Percentiles rank a stretch among this genome's conserved stretches.
Conservation (phyloP, 2,329 filamentous ascomycete genomes). For the Pseudogymnoascus sp. region DNA sequence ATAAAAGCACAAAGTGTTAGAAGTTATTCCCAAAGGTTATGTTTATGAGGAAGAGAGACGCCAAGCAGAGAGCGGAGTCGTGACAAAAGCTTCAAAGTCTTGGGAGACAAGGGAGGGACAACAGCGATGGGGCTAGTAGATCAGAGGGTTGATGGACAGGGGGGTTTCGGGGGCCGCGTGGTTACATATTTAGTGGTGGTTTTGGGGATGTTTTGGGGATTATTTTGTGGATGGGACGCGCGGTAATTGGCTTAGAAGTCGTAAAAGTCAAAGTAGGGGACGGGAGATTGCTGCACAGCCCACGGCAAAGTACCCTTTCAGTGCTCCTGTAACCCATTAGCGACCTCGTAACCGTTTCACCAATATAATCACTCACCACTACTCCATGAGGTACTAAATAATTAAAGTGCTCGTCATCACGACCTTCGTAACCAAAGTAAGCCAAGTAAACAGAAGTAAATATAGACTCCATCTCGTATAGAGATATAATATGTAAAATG, state of each 20-base stretch:
- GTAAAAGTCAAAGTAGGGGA: background rate
- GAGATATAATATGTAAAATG: background rate
- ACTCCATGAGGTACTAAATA: background rate
- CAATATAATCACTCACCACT: background rate
- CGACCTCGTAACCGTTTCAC: slow-evolving; percentile 5
- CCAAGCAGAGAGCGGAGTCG: background rate
- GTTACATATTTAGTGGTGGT: background rate
- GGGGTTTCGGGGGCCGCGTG: background rate
- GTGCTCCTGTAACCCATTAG: background rate
- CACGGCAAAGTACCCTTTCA: background rate
- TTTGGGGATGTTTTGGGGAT: background rate
- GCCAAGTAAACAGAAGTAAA: background rate
- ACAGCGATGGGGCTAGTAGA: background rate
- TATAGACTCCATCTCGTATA: background rate
- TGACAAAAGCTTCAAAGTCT: background rate
- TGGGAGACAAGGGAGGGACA: background rate
- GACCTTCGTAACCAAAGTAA: background rate
- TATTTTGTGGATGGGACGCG: background rate
- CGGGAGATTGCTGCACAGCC: background rate
- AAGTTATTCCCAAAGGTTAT: background rate
- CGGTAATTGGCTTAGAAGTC: background rate
- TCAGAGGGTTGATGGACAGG: background rate
- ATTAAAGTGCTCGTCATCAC: background rate
- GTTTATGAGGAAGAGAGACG: background rate
- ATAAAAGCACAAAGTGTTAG: background rate